A percentile compares a stretch with the other conserved stretches of the same genome.
These are phyloP conservation scores for Smittium culicis DNA, from an alignment of 371 early-diverging fungal species.

Conservation along the genomic window DNA sequence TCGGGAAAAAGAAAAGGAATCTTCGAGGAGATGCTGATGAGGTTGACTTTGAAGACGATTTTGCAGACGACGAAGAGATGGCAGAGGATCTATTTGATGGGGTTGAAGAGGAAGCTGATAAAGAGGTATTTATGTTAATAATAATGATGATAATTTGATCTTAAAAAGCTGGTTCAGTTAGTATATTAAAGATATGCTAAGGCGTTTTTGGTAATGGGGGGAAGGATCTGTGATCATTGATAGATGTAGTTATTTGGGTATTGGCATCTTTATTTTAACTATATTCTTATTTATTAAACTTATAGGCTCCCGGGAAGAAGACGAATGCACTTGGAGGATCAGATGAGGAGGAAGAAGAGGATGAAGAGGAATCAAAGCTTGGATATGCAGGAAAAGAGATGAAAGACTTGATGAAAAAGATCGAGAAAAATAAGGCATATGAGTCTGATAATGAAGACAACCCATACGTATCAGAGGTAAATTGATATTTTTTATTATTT, in stretches of 20 bases:
- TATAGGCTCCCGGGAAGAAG: neutral
- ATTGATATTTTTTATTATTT: neutral
- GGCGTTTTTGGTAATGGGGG: too few relatives aligned
- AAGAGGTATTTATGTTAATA: conserved; percentile 1
- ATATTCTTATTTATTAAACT: neutral
- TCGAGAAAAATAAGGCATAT: conserved; percentile 54
- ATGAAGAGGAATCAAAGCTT: conserved; percentile 31
- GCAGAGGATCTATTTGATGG: conserved; percentile 49
- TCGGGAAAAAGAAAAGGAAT: conserved; percentile 14
- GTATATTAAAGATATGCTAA: too few relatives aligned
- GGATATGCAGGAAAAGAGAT: conserved; percentile 36
- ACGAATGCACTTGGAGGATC: conserved; percentile 9
- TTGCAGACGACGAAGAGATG: conserved; percentile 75
- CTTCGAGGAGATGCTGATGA: conserved; percentile 49
- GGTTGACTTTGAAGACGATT: conserved; percentile 51
- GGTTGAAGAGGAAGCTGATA: conserved; percentile 39
- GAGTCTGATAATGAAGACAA: conserved; percentile 59
- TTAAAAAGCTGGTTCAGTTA: too few relatives aligned
- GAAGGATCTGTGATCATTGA: neutral
- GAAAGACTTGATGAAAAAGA: conserved; percentile 52
- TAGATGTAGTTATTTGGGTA: neutral
- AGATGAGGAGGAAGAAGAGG: conserved; percentile 30
- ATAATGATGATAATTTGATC: neutral
- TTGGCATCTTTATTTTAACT: neutral
- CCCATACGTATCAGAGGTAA: conserved; percentile 44